These are phyloP conservation scores for Globisporangium okanoganense DNA, from an alignment of 352 stramenopile genomes.

Conservation along the genomic window DNA sequence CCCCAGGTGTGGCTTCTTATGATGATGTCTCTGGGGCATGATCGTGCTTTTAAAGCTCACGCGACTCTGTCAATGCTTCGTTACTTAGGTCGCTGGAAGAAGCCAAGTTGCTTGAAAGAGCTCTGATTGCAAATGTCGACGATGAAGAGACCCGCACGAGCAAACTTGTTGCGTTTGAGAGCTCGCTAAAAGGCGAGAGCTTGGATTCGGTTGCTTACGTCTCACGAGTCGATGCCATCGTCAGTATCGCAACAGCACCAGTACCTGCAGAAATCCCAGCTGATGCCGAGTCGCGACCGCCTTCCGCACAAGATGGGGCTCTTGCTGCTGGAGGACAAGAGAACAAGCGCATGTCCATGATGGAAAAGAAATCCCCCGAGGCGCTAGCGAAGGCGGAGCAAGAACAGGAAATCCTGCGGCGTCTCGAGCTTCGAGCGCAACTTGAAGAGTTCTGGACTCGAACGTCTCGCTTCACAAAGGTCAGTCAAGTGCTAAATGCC, in stretches of 20 bases:
- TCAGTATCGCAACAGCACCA: constrained; percentile 1
- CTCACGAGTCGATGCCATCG: constrained; percentile 2
- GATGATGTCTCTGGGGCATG: neutral
- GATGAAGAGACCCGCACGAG: constrained; percentile 10
- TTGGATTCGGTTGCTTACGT: constrained; percentile 3
- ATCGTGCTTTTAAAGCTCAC: neutral
- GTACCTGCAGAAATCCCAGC: neutral
- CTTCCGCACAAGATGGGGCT: neutral
- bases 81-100: constrained; percentile 37
- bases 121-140: constrained; percentile 16
- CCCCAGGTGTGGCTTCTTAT: constrained; percentile 31
- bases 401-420: constrained; percentile 3
- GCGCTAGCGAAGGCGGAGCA: neutral
- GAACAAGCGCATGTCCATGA: neutral
- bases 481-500: neutral
- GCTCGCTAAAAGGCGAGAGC: neutral
- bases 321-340: constrained; percentile 1
- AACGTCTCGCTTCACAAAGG: constrained; percentile 11
- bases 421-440: constrained; percentile 4
- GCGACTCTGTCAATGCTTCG: neutral
- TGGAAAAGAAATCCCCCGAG: constrained; percentile 13
- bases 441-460: constrained; percentile 17
- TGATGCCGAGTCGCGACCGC: neutral
- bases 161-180: constrained; percentile 12
- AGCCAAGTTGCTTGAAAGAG: constrained; percentile 50